Conservation (phyloP, 257 asterid species). For the Solanum virginianum region DNA sequence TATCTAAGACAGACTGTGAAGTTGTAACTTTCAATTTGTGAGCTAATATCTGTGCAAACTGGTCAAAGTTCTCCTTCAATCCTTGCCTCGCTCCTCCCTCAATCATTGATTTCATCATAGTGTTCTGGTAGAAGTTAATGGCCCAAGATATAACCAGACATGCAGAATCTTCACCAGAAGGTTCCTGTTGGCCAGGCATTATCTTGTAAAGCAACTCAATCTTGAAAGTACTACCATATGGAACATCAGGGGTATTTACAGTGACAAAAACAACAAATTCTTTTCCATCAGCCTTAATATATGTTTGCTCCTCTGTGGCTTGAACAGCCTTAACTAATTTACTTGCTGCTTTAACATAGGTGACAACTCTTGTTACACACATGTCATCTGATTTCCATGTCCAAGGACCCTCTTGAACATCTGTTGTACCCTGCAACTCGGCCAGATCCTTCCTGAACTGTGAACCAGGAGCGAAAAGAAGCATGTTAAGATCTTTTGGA, state of each 20-base stretch:
- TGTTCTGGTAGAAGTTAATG: slow-evolving; percentile 48
- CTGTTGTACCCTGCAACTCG: slow-evolving; percentile 58
- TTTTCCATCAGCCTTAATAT: slow-evolving; percentile 34
- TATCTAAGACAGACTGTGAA: slow-evolving; percentile 25
- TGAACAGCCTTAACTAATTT: slow-evolving; percentile 70
- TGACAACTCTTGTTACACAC: slow-evolving; percentile 44
- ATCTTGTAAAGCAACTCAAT: slow-evolving; percentile 66
- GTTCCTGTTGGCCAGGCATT: slow-evolving; percentile 29
- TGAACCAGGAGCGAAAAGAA: slow-evolving; percentile 56
- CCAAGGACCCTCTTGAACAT: slow-evolving; percentile 67
- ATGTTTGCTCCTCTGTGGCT: slow-evolving; percentile 76
- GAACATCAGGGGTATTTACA: slow-evolving; percentile 85
- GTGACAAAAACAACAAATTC: slow-evolving; percentile 45
- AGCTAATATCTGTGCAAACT: slow-evolving; percentile 47
- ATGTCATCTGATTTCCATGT: slow-evolving; percentile 34
- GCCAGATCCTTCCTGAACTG: slow-evolving; percentile 38
- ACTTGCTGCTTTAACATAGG: slow-evolving; percentile 61
- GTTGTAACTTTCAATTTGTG: slow-evolving; percentile 23
- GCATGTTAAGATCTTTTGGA: slow-evolving; percentile 47
- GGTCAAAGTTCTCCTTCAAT: slow-evolving; percentile 63
- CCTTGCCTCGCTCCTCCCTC: slow-evolving; percentile 80
- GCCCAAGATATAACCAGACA: slow-evolving; percentile 72
- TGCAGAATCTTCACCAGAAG: slow-evolving; percentile 45
- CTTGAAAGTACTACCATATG: slow-evolving; percentile 70
- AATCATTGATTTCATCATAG: slow-evolving; percentile 76